Conservation (phyloP, 345 rosid genomes). For the Atalantia buxifolia region DNA sequence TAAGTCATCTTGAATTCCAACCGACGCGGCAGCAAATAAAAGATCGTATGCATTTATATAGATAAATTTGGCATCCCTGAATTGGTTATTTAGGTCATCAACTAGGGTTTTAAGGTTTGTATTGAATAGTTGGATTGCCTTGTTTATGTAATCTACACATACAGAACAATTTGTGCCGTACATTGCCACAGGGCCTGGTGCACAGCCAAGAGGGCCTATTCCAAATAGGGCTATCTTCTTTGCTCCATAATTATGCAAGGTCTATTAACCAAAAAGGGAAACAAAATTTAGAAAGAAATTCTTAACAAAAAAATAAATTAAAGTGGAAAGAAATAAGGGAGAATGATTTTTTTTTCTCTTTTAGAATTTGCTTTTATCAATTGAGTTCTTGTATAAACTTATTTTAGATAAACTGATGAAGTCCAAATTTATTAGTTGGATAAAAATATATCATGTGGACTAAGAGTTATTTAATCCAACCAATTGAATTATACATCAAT, state of each 20-base stretch:
- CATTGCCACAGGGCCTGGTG: constrained; percentile 9
- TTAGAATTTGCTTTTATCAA: too few species aligned
- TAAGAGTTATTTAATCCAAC: too few species aligned
- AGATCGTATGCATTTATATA: constrained; percentile 13
- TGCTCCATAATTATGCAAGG: constrained; percentile 29
- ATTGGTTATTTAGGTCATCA: constrained; percentile 15
- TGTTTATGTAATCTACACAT: constrained; percentile 22
- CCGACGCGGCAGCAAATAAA: neutral
- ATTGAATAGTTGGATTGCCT: constrained; percentile 20
- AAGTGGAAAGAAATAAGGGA: too few species aligned
- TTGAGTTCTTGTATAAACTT: too few species aligned
- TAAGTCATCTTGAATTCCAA: neutral
- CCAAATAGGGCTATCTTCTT: constrained; percentile 35
- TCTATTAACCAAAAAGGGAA: constrained; percentile 2
- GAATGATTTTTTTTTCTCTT: too few species aligned
- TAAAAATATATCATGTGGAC: too few species aligned
- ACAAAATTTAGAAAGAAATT: too few species aligned
- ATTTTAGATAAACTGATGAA: too few species aligned
- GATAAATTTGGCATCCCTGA: constrained; percentile 26
- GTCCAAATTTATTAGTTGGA: too few species aligned
- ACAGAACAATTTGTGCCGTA: constrained; percentile 20
- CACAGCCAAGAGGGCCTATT: constrained; percentile 29
- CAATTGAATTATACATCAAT: too few species aligned
- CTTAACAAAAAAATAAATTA: too few species aligned
- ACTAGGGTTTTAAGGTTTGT: constrained; percentile 17